phyloP scores from a whole-genome alignment of 768 basidiomycete species.

The Pulveroboletus sp. region DNA sequence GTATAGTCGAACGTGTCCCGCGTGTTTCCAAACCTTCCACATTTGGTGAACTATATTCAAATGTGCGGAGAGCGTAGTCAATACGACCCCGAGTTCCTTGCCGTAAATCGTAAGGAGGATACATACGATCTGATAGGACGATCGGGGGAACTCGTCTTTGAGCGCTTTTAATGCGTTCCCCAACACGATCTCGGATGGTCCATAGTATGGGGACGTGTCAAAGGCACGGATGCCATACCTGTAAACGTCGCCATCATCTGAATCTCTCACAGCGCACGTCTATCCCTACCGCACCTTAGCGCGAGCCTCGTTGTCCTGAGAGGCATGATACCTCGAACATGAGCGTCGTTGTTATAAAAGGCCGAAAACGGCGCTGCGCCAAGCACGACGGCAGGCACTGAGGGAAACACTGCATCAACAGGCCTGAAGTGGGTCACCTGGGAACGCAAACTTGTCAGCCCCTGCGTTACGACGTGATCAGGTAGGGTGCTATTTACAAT shows the following conservation, averaged over 20 bases:
- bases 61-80: not conserved
- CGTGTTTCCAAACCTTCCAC: conserved; percentile 64
- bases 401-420: conserved; percentile 28
- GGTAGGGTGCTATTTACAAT: conserved; percentile 30
- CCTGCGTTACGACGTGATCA: not conserved
- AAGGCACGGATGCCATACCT: conserved; percentile 81
- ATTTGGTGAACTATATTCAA: conserved; percentile 69
- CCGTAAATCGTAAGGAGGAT: not conserved
- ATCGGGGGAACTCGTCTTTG: conserved; percentile 66
- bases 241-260: not conserved
- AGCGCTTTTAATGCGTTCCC: conserved; percentile 61
- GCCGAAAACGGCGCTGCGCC: conserved; percentile 70
- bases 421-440: conserved; percentile 33
- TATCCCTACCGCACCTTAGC: conserved; percentile 47
- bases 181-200: conserved; percentile 71
- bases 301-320: conserved; percentile 68
- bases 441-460: conserved; percentile 3
- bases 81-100: not conserved
- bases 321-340: conserved; percentile 52
- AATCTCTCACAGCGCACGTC: not conserved
- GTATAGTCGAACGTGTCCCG: conserved; percentile 66
- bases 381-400: conserved; percentile 51
- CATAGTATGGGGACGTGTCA: conserved; percentile 81
- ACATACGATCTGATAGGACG: conserved; percentile 67
- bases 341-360: conserved; percentile 59